Evolutionary conservation across 2,329 filamentous ascomycete species (phyloP).

Genomic region (Fusarium succisae): DNA sequence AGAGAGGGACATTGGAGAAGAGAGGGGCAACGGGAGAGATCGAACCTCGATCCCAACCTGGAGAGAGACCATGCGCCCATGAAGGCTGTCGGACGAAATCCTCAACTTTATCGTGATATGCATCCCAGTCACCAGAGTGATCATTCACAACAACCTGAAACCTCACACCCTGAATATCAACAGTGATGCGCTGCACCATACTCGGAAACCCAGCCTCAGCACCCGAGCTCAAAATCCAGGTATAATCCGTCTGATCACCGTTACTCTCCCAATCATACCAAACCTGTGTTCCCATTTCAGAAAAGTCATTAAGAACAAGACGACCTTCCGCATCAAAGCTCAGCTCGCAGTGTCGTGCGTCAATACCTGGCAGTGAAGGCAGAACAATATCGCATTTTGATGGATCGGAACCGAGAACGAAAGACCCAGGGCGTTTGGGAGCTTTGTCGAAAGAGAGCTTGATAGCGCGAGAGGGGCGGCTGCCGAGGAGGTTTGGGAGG

Average conservation of each 20-base stretch:
- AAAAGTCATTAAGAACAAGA: constrained; percentile 52
- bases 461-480: constrained; percentile 45
- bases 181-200: constrained; percentile 47
- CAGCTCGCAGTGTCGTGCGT: constrained; percentile 50
- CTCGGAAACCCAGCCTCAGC: constrained; percentile 47
- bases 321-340: constrained; percentile 52
- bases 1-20: constrained; percentile 44
- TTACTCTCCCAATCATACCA: constrained; percentile 55
- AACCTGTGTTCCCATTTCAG: constrained; percentile 51
- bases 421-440: constrained; percentile 49
- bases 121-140: constrained; percentile 45
- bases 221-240: constrained; percentile 50
- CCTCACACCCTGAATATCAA: constrained; percentile 52
- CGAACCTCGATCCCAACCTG: constrained; percentile 42
- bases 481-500: constrained; percentile 41
- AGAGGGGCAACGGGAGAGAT: constrained; percentile 40
- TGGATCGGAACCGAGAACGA: constrained; percentile 52
- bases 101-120: constrained; percentile 48
- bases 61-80: constrained; percentile 42
- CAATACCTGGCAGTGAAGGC: constrained; percentile 47
- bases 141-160: constrained; percentile 53
- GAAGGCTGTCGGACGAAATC: constrained; percentile 45
- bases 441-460: constrained; percentile 49
- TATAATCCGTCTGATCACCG: constrained; percentile 49
- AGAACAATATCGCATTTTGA: constrained; percentile 50